These are phyloP conservation scores for Fusarium denticulatum DNA, from an alignment of 2,329 filamentous ascomycete species.

Conservation along the genomic window DNA sequence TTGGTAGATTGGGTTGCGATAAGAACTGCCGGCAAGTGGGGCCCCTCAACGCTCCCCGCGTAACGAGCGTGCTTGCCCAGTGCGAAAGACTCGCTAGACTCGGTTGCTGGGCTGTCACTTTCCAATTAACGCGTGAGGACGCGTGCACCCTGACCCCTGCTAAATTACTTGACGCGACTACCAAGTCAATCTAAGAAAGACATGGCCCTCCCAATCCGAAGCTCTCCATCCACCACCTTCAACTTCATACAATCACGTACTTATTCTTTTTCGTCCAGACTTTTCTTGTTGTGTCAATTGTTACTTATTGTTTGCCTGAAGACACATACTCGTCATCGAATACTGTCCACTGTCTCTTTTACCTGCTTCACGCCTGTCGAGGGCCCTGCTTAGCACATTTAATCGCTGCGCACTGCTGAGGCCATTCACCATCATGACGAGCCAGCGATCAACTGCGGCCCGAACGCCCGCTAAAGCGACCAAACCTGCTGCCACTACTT, in stretches of 20 bases:
- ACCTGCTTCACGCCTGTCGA: slow-evolving; percentile 30
- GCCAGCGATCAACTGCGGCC: slow-evolving; percentile 43
- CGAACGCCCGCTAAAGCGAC: slow-evolving; percentile 49
- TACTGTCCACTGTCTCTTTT: not conserved
- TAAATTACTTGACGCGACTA: slow-evolving; percentile 31
- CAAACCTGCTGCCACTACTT: slow-evolving; percentile 44
- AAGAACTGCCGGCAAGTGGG: not conserved
- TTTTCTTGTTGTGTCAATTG: slow-evolving; percentile 1
- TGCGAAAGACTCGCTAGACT: not conserved
- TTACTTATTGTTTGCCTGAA: not conserved
- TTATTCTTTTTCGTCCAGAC: not conserved
- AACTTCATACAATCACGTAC: not conserved
- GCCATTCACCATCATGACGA: slow-evolving; percentile 43
- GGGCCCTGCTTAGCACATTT: not conserved
- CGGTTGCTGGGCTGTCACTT: slow-evolving; percentile 25
- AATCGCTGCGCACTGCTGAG: not conserved
- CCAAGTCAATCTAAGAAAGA: slow-evolving; percentile 2
- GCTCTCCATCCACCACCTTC: not conserved
- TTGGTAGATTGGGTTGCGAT: not conserved
- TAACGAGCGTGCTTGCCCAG: not conserved
- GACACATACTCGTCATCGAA: not conserved
- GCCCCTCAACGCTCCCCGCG: not conserved
- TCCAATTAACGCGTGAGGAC: slow-evolving; percentile 42
- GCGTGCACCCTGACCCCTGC: slow-evolving; percentile 25
- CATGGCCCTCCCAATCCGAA: not conserved